Percentiles rank a stretch among this genome's conserved stretches.
Conservation (phyloP, 1,139 yeast species). For the Pichiaceae sp. region DNA sequence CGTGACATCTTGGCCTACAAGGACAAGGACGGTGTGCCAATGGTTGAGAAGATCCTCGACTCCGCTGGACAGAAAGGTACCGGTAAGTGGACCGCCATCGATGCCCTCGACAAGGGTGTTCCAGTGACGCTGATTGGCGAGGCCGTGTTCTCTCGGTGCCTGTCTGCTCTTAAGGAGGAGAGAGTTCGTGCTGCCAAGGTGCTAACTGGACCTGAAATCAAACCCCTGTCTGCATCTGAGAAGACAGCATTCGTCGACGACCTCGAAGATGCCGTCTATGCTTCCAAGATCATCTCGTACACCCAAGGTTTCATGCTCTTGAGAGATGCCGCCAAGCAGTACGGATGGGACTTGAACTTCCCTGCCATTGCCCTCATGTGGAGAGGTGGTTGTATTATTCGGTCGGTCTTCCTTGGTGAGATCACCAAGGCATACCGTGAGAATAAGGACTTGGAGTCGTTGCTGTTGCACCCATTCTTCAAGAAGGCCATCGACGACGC, state of each 20-base stretch:
- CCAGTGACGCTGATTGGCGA: slow-evolving; percentile 98
- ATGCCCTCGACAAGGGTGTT: slow-evolving; percentile 95
- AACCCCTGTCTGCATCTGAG: slow-evolving; percentile 52
- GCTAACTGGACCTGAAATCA: slow-evolving; percentile 69
- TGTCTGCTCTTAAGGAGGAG: slow-evolving; percentile 87
- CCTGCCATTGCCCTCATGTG: slow-evolving; percentile 99
- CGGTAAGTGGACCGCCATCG: slow-evolving; percentile 99
- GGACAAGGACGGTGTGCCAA: slow-evolving; percentile 86
- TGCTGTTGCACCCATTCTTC: slow-evolving; percentile 94
- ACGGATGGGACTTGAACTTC: slow-evolving; percentile 95
- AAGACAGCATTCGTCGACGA: slow-evolving; percentile 81
- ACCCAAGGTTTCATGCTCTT: slow-evolving; percentile 99
- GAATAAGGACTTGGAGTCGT: slow-evolving; percentile 88
- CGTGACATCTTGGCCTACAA: slow-evolving; percentile 86
- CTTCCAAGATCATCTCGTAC: slow-evolving; percentile 96
- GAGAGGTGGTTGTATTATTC: slow-evolving; percentile 99
- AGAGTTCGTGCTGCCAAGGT: slow-evolving; percentile 77
- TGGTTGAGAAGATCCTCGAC: slow-evolving; percentile 94
- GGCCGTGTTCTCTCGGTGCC: slow-evolving; percentile 95
- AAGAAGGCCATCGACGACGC: slow-evolving; percentile 86
- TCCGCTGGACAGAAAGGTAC: slow-evolving; percentile 99
- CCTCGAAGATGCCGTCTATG: slow-evolving; percentile 96
- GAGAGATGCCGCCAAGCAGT: slow-evolving; percentile 96
- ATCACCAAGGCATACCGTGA: slow-evolving; percentile 94
- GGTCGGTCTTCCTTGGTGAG: slow-evolving; percentile 96